These are phyloP conservation scores for Dillenia suffruticosa DNA, from an alignment of 164 flowering plant genomes.

Conservation along the genomic window DNA sequence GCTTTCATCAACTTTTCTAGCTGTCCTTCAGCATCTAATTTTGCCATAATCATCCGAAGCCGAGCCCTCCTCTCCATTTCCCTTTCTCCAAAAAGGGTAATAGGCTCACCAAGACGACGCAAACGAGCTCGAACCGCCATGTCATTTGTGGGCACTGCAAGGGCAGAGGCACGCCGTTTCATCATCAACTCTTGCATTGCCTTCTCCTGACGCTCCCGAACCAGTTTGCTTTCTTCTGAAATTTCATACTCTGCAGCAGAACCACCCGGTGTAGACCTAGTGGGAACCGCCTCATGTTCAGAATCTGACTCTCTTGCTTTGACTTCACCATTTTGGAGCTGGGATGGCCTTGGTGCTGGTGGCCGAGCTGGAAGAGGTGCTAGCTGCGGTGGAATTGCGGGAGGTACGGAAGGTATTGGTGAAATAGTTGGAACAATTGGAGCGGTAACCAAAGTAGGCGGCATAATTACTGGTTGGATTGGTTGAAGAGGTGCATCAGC, in stretches of 20 bases:
- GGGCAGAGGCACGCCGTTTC: slow-evolving; percentile 85
- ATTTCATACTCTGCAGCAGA: slow-evolving; percentile 53
- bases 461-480: too few species aligned
- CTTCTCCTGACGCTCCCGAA: slow-evolving; percentile 80
- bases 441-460: slow-evolving; percentile 2
- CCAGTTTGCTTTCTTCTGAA: slow-evolving; percentile 76
- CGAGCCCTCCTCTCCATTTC: slow-evolving; percentile 97
- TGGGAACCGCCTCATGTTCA: slow-evolving; percentile 37
- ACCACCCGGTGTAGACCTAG: slow-evolving; percentile 9
- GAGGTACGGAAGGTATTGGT: slow-evolving; percentile 38
- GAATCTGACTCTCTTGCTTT: slow-evolving; percentile 56
- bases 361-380: slow-evolving; percentile 54
- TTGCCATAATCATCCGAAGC: slow-evolving; percentile 74
- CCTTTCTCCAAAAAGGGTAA: slow-evolving; percentile 89
- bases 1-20: slow-evolving; percentile 88
- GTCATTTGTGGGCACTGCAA: slow-evolving; percentile 97
- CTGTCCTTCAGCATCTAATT: slow-evolving; percentile 81
- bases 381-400: slow-evolving; percentile 32
- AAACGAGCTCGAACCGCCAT: slow-evolving; percentile 81
- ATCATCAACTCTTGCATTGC: slow-evolving; percentile 71
- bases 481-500: too few species aligned
- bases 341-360: slow-evolving; percentile 37
- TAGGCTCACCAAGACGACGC: slow-evolving; percentile 87
- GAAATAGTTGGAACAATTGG: slow-evolving; percentile 39
- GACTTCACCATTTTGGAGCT: slow-evolving; percentile 47